Conservation (phyloP, 1,284 basidiomycete genomes). For the Tremellales sp. region DNA sequence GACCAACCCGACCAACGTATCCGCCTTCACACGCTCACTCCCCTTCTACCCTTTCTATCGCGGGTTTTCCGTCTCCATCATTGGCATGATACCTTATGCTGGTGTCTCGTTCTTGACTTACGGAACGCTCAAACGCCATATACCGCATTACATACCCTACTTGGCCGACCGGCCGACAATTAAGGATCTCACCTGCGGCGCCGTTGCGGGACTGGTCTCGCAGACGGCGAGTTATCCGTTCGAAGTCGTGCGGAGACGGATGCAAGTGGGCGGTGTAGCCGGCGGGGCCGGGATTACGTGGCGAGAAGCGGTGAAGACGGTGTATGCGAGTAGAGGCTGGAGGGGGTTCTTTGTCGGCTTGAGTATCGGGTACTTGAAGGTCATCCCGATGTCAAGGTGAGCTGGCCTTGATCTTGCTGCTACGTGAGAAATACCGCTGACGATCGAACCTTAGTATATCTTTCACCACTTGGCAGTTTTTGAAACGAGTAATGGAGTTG, state of each 20-base stretch:
- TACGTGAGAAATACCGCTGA: conserved; percentile 6
- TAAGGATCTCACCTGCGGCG: conserved; percentile 71
- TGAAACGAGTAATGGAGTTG: conserved; percentile 47
- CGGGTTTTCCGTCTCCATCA: conserved; percentile 86
- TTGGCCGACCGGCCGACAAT: conserved; percentile 45
- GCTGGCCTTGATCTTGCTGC: conserved; percentile 8
- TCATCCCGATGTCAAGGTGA: conserved; percentile 85
- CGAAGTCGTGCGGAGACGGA: conserved; percentile 85
- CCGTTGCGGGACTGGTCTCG: conserved; percentile 79
- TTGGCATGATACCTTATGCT: conserved; percentile 94
- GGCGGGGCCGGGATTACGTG: conserved; percentile 60
- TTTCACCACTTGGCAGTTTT: conserved; percentile 49
- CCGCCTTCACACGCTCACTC: conserved; percentile 46
- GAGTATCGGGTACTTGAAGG: conserved; percentile 89
- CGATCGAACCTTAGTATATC: conserved; percentile 38
- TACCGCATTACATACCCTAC: conserved; percentile 50
- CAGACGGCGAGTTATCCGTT: conserved; percentile 96
- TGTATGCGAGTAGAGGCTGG: conserved; percentile 71
- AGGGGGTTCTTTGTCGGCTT: conserved; percentile 92
- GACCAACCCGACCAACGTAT: conserved; percentile 22
- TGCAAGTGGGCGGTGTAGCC: conserved; percentile 87
- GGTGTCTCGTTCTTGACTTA: conserved; percentile 93
- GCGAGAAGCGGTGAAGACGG: conserved; percentile 66
- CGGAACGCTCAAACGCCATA: conserved; percentile 70
- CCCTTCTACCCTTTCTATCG: conserved; percentile 66